phyloP scores from a whole-genome alignment of 352 stramenopile genomes.

The Phytophthora europaea region DNA sequence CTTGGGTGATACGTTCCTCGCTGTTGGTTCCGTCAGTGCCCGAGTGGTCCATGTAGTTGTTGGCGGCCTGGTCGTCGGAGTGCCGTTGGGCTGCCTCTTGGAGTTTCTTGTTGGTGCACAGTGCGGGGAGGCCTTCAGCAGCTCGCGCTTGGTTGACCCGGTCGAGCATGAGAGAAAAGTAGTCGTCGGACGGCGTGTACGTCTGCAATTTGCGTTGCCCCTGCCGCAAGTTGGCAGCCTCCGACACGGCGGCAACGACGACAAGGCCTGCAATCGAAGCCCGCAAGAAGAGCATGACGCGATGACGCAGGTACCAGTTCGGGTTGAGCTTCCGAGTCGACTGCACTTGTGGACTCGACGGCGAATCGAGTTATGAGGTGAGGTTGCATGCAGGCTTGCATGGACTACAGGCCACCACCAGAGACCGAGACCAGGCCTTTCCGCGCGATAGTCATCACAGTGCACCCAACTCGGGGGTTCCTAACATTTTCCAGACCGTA shows the following conservation, averaged over 20 bases:
- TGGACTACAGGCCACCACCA: background rate
- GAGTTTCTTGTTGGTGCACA: constrained; percentile 54
- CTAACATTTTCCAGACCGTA: constrained; percentile 16
- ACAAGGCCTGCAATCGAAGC: constrained; percentile 20
- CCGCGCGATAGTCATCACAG: constrained; percentile 2
- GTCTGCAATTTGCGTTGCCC: constrained; percentile 32
- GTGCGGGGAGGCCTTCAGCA: constrained; percentile 27
- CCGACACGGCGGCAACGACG: constrained; percentile 7
- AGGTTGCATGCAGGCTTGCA: background rate
- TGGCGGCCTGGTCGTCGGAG: constrained; percentile 54
- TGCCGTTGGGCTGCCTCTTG: constrained; percentile 30
- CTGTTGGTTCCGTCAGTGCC: constrained; percentile 51
- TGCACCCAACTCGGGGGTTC: constrained; percentile 27
- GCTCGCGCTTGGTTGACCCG: constrained; percentile 54
- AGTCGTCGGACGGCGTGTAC: constrained; percentile 30
- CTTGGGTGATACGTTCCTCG: constrained; percentile 37
- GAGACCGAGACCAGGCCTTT: background rate
- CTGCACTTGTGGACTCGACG: constrained; percentile 22
- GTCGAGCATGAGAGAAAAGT: constrained; percentile 41
- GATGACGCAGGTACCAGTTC: constrained; percentile 16
- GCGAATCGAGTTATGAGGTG: constrained; percentile 30
- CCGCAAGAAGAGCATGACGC: constrained; percentile 21
- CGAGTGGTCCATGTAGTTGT: constrained; percentile 61
- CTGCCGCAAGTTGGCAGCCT: constrained; percentile 28
- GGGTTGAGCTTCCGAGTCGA: constrained; percentile 6